These are phyloP conservation scores for Aspergillus fructus DNA, from an alignment of 2,329 filamentous ascomycete genomes.

Conservation along the genomic window DNA sequence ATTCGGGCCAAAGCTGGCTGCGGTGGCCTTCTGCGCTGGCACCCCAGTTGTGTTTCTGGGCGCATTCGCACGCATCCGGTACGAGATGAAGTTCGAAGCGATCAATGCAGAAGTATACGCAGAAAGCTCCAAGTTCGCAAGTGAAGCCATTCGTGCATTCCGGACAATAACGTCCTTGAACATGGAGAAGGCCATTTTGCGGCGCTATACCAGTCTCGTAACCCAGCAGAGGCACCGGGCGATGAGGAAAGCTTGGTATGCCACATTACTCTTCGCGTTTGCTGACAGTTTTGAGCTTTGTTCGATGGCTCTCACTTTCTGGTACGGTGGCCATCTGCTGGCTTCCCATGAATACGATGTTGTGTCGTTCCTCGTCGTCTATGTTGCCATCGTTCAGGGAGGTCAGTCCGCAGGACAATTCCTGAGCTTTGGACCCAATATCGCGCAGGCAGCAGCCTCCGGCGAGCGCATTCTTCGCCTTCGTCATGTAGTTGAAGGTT, in stretches of 20 bases:
- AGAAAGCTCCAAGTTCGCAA: slow-evolving; percentile 70
- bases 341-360: slow-evolving; percentile 49
- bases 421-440: slow-evolving; percentile 46
- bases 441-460: slow-evolving; percentile 25
- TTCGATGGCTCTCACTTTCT: slow-evolving; percentile 59
- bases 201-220: slow-evolving; percentile 61
- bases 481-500: not conserved
- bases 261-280: slow-evolving; percentile 62
- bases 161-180: slow-evolving; percentile 69
- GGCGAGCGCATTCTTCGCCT: slow-evolving; percentile 35
- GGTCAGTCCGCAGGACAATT: slow-evolving; percentile 67
- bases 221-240: slow-evolving; percentile 57
- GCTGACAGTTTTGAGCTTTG: slow-evolving; percentile 50
- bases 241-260: slow-evolving; percentile 60
- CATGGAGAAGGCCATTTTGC: slow-evolving; percentile 64
- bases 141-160: slow-evolving; percentile 71
- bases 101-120: slow-evolving; percentile 67
- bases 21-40: slow-evolving; percentile 63
- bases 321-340: slow-evolving; percentile 65
- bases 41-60: slow-evolving; percentile 51
- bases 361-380: slow-evolving; percentile 57
- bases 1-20: slow-evolving; percentile 73
- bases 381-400: slow-evolving; percentile 67
- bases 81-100: slow-evolving; percentile 67
- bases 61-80: slow-evolving; percentile 55